Evolutionary conservation across 192 early-diverging fungal genomes (phyloP), one percentile per base, ranked within the genome.

Genomic region (Phlyctochytrium bullatum): DNA sequence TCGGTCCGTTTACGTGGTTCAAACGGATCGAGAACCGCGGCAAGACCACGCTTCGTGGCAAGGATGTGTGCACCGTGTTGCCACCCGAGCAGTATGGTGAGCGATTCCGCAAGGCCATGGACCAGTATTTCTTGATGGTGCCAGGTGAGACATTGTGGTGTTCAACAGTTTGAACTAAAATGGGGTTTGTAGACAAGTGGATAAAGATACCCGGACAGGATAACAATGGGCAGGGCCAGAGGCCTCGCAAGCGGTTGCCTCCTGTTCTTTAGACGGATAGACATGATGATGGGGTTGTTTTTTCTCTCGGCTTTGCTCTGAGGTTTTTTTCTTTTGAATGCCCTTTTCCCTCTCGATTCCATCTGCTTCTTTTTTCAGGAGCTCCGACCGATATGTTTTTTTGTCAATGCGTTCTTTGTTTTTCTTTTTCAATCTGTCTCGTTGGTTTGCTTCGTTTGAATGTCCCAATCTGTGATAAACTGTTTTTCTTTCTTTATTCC

Each of bases 31-130:
- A 82, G 62, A 87, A 79, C 50, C 82, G 74, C 36, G 83, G 84
- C 33, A 91, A 91, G 73, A 80, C 81, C 3, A 84, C 88, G 3
- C 69, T 91, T 14, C 72, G 34, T n/a, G 75, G 79, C 10, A 70
- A 67, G 61, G 66, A 66, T 4, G 64, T 67, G 27, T 57, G 54
- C 27, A 82, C 80, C 1, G 75, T 82, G 14, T 33, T 82, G 58
- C 73, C 79, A 23, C 80, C 80, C 3, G 72, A 59, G 10, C 52
- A 61, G 64, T 82, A 82, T 36, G 34, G 60, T 24, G 66, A 69
- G 23, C 24, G 80, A 25, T 82, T 82, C 61, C n/a, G 73, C n/a
- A 66, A 74, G 34, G 75, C 78, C 35, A 81, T 81, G 68, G 72
- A 76, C 3, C 56, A 74, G 33, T 68, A 81, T 50, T 81, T 81